Percentiles rank a stretch among this genome's conserved stretches.
phyloP scores from a whole-genome alignment of 805 yeast species.

The Monosporozyma servazzii region DNA sequence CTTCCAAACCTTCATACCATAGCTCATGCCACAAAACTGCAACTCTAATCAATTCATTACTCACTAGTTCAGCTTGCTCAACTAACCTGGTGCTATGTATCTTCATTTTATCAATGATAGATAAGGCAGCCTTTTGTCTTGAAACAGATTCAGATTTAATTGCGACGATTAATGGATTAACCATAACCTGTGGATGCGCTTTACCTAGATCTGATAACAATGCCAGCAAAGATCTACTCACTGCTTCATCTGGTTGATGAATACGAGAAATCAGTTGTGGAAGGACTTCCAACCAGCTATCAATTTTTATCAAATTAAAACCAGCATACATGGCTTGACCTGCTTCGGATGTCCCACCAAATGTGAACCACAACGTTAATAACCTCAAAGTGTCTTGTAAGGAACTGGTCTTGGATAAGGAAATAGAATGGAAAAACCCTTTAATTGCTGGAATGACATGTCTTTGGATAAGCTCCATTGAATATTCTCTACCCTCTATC shows the following conservation, averaged over 20 bases:
- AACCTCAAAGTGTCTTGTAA: conserved; percentile 87
- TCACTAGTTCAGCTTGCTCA: conserved; percentile 88
- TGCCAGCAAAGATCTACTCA: conserved; percentile 70
- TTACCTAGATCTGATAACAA: conserved; percentile 84
- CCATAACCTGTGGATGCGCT: conserved; percentile 94
- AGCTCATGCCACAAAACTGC: conserved; percentile 96
- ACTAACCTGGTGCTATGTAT: conserved; percentile 77
- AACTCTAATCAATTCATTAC: conserved; percentile 84
- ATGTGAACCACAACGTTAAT: conserved; percentile 89
- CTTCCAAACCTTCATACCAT: conserved; percentile 97
- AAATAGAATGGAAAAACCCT: conserved; percentile 92
- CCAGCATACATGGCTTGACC: conserved; percentile 88
- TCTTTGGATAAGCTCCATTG: conserved; percentile 56
- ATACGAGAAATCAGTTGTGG: conserved; percentile 95
- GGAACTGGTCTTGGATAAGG: conserved; percentile 77
- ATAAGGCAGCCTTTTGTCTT: conserved; percentile 83
- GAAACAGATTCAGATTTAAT: conserved; percentile 86
- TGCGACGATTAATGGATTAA: conserved; percentile 92
- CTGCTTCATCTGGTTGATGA: conserved; percentile 85
- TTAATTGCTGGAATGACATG: conserved; percentile 94
- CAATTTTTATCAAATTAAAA: conserved; percentile 76
- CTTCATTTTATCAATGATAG: conserved; percentile 87
- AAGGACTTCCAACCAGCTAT: conserved; percentile 89
- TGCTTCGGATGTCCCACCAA: conserved; percentile 89
- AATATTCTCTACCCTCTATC: conserved; percentile 22